Percentiles rank a stretch among this genome's conserved stretches.
These are phyloP conservation scores for Aspergillus candidus DNA, from an alignment of 2,329 filamentous ascomycete species.

Conservation along the genomic window DNA sequence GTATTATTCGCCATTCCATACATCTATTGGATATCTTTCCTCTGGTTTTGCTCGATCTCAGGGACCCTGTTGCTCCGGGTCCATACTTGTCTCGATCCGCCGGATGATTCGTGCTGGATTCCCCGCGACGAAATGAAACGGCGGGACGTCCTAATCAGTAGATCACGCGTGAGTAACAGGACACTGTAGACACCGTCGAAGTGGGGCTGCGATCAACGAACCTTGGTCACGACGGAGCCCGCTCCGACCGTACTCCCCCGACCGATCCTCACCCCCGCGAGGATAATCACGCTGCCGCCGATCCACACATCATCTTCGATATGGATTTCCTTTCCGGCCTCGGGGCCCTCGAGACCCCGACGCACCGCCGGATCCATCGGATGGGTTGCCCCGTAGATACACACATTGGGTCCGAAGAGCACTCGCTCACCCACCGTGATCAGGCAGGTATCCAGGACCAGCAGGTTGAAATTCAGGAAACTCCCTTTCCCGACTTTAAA, in stretches of 20 bases:
- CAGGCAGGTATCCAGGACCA: constrained; percentile 48
- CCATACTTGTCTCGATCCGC: constrained; percentile 22
- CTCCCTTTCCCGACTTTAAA: constrained; percentile 50
- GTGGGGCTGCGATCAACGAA: constrained; percentile 1
- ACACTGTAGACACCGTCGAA: neutral
- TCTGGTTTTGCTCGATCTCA: neutral
- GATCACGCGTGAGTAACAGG: constrained; percentile 1
- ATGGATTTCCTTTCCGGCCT: constrained; percentile 45
- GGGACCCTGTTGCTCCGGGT: constrained; percentile 8
- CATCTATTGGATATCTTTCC: neutral
- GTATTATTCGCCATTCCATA: neutral
- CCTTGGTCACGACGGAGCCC: constrained; percentile 36
- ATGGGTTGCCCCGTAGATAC: constrained; percentile 49
- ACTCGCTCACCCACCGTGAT: constrained; percentile 49
- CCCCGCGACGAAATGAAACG: constrained; percentile 24
- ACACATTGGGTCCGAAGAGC: constrained; percentile 49
- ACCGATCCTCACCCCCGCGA: constrained; percentile 40
- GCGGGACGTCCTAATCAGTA: constrained; percentile 18
- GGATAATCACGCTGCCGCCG: constrained; percentile 41
- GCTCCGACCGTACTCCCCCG: constrained; percentile 38
- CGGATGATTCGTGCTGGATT: constrained; percentile 21
- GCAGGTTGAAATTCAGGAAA: constrained; percentile 51
- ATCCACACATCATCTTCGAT: constrained; percentile 48
- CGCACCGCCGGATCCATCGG: constrained; percentile 46
- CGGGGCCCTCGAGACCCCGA: constrained; percentile 38